phyloP scores from a whole-genome alignment of 345 rosid genomes.

The Eucalyptus rudis region DNA sequence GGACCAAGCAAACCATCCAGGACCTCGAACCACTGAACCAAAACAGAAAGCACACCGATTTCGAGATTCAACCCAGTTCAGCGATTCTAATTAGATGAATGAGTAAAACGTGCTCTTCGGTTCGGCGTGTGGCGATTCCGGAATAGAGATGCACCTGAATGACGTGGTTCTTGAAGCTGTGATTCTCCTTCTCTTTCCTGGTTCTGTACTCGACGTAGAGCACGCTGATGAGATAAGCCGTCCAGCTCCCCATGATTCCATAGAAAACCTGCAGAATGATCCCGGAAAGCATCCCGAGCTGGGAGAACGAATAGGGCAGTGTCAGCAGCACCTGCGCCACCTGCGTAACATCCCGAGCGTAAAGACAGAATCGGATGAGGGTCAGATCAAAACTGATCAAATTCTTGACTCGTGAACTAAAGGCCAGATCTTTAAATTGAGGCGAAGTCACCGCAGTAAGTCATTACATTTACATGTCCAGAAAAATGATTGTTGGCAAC shows the following conservation, averaged over 20 bases:
- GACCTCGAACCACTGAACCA: constrained; percentile 78
- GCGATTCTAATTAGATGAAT: not conserved
- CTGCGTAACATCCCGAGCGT: constrained; percentile 16
- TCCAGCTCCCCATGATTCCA: constrained; percentile 80
- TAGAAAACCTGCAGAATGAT: constrained; percentile 64
- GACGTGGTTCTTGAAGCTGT: constrained; percentile 83
- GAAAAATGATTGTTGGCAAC: not conserved
- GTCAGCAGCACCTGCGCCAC: constrained; percentile 85
- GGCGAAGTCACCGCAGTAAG: not conserved
- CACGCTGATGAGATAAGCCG: constrained; percentile 78
- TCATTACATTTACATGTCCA: not conserved
- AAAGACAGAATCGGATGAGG: not conserved
- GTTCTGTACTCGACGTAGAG: constrained; percentile 68
- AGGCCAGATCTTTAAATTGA: not conserved
- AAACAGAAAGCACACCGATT: not conserved
- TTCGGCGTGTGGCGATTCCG: not conserved
- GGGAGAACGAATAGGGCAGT: constrained; percentile 82
- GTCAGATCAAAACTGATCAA: not conserved
- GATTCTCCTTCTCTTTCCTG: constrained; percentile 72
- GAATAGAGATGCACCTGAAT: constrained; percentile 39
- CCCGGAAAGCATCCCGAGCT: constrained; percentile 85
- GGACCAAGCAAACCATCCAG: constrained; percentile 75
- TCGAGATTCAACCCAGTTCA: not conserved
- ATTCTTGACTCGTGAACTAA: not conserved
- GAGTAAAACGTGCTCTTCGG: not conserved